These are phyloP conservation scores for Oldenlandia corymbosa DNA, from an alignment of 257 asterid genomes.

Conservation along the genomic window DNA sequence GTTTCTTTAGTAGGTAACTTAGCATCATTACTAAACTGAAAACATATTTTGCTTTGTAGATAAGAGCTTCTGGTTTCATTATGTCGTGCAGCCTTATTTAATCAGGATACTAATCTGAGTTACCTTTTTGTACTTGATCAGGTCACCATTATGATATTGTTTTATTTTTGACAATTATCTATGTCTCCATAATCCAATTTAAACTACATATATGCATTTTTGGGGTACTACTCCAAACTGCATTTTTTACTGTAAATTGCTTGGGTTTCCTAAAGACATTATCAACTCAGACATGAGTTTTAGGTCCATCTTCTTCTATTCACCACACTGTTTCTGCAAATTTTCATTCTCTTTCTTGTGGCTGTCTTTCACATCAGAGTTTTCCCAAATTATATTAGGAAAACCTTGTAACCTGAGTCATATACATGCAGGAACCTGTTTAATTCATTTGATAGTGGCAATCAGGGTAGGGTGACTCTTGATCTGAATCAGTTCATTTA, in stretches of 20 bases:
- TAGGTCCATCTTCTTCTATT: no score
- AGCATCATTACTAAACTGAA: neutral
- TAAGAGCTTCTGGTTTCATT: no score
- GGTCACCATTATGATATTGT: no score
- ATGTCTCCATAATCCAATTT: neutral
- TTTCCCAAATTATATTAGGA: neutral
- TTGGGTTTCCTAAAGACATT: no score
- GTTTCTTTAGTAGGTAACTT: neutral
- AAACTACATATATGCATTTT: neutral
- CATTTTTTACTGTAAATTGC: no score
- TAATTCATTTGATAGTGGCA: constrained; percentile 69
- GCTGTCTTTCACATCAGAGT: neutral
- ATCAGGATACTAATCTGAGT: no score
- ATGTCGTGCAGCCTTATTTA: no score
- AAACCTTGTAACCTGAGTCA: no score
- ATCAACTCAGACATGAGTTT: neutral
- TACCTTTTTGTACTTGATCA: no score
- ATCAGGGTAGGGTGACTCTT: constrained; percentile 76
- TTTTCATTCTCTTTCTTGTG: neutral
- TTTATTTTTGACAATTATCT: no score
- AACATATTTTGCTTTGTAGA: no score
- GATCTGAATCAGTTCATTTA: constrained; percentile 75
- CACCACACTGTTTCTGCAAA: neutral
- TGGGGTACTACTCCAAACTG: neutral
- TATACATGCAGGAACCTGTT: constrained; percentile 54